Base-by-base conservation (phyloP, 106 monocot species). In the Allium cepa region DNA sequence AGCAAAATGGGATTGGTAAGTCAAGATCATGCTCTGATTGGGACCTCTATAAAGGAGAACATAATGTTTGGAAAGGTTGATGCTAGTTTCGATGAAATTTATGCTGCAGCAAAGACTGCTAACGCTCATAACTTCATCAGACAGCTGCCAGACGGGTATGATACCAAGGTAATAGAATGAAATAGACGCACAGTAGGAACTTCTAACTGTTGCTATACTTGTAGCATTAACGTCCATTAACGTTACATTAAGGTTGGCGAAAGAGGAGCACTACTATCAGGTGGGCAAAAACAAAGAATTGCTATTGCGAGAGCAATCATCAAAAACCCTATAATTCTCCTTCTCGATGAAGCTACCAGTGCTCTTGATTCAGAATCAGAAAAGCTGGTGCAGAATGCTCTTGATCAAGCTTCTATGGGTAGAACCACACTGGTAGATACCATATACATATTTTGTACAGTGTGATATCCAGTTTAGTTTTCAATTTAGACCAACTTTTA, bases 331-430 rank as follows among this genome's bases (percentile, higher is more conserved):
- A 73, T 67, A 3, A 86, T 93, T 48, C 93, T 93, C 50, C 83
- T 93, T 56, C 88, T 93, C 11, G 93, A 93, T 57, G 93, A 93
- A 68, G 93, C 93, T 47, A 93, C 93, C 8, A 93, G 93, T 59
- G 88, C 93, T 4, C 88, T 93, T 10, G 93, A 93, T 68, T 81
- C 85, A 1, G 93, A 85, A 57, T 93, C 93, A 1, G 93, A 93
- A 69, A 85, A 83, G 75, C 57, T 88, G 1, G 93, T 93, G 27
- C 88, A 93, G 22, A 76, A 74, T 69, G 88, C 93, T 10, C 86
- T 93, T 56, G 81, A 86, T 57, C 85, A 86, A 73, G 93, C 86
- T 27, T 83, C 86, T 10, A 71, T 86, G 71, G 88, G 93, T 8
- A 81, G 93, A 79, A 93, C 93, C 9, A 93, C 93, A 11, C 53